Base-by-base conservation (phyloP, 106 monocot genomes). In the Phalaenopsis equestris region DNA sequence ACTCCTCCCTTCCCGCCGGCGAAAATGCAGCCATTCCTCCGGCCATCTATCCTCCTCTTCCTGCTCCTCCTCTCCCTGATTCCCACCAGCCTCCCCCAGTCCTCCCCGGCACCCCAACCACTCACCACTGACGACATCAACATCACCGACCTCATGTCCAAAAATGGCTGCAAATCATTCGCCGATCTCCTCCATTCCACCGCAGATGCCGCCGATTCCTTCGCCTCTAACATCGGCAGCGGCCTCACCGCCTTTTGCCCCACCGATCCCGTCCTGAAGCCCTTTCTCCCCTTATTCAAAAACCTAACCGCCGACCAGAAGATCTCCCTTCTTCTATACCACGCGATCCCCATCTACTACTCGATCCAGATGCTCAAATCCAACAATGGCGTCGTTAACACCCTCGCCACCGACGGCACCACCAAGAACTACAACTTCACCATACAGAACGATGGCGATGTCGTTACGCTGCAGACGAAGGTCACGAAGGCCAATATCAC, bases 381-480 rank as follows among this genome's bases (percentile, higher is more conserved):
- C 18, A 88, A 85, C 79, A 88, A 81, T 49, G 91, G 86, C 45
- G 17, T 83, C 23, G 55, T 88, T 9, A 83, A 48, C 82, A 91
- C 91, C 21, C 81, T 96, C 23, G 95, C 92, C 55, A 96, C 93
- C 38, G 91, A 88, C 52, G 86, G 89, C 42, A 80, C 82, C 14
- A 2, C 72, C 6, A 91, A 84, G 81, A 87, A 88, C 81, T 93
- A 75, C 80, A 91, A 93, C 80, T 74, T 91, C 79, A 92, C 92
- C 38, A 81, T 90, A 17, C 89, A 90, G 84, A 87, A 92, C 56
- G 84, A 85, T 30, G 91, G 90, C 68, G 88, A 90, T 41, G 77
- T 67, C 47, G 89, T 94, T n/a, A 89, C 91, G 21, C 55, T 90
- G 14, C 55, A 80, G 68, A 87, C 90, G 15, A 49, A 56, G 49